These are phyloP conservation scores for Microthlaspi erraticum DNA, from an alignment of 345 rosid species.

Conservation along the genomic window DNA sequence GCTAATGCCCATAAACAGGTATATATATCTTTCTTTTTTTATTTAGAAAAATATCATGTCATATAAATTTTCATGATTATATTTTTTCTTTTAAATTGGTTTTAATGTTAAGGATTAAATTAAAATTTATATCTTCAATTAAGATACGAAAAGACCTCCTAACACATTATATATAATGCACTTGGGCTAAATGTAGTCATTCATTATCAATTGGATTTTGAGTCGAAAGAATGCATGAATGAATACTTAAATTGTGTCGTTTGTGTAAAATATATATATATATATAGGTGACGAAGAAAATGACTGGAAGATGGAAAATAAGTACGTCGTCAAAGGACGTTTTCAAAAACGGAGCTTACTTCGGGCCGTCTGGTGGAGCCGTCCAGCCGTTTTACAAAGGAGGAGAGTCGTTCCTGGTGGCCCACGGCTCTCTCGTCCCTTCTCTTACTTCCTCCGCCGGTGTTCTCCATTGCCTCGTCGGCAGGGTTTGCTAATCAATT, in stretches of 20 bases:
- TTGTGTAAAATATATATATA: not conserved
- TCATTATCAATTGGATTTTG: not conserved
- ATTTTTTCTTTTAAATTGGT: too few relatives aligned
- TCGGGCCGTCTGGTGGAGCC: slow-evolving; percentile 70
- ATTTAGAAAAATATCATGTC: too few relatives aligned
- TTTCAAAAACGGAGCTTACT: slow-evolving; percentile 75
- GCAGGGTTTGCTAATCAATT: slow-evolving; percentile 48
- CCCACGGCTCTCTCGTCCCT: slow-evolving; percentile 59
- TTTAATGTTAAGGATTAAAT: not conserved
- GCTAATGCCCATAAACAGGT: slow-evolving; percentile 56
- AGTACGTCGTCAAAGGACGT: slow-evolving; percentile 65
- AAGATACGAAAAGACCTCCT: not conserved
- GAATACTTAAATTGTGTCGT: not conserved
- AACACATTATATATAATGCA: not conserved
- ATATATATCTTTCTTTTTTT: too few relatives aligned
- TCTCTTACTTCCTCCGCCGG: slow-evolving; percentile 75
- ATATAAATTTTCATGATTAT: too few relatives aligned
- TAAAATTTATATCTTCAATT: not conserved
- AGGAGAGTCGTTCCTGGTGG: slow-evolving; percentile 56
- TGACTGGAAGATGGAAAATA: slow-evolving; percentile 69
- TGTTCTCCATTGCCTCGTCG: slow-evolving; percentile 52
- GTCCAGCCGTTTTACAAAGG: slow-evolving; percentile 51
- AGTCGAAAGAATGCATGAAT: not conserved
- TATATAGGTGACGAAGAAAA: slow-evolving; percentile 76
- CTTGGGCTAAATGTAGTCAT: not conserved